Evolutionary conservation across 345 rosid genomes (phyloP).

Genomic region (Sisymbrium altissimum): DNA sequence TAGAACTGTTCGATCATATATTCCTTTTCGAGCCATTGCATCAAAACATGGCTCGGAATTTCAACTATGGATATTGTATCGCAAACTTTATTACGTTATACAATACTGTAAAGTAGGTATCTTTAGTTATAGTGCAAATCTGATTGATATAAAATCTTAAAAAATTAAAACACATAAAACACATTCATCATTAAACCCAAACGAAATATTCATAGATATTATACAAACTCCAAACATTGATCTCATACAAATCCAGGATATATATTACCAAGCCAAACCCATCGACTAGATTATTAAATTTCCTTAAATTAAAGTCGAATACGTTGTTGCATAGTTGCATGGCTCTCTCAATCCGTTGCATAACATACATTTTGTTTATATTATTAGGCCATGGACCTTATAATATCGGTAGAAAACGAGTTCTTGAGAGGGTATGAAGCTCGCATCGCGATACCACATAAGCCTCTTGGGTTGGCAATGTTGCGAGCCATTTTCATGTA

Average conservation of each 20-base stretch:
- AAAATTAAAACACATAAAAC: background rate
- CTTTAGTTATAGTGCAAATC: background rate
- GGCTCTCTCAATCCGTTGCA: background rate
- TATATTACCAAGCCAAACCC: background rate
- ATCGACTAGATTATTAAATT: background rate
- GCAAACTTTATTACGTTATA: background rate
- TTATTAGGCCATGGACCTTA: slow-evolving; percentile 14
- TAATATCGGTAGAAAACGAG: background rate
- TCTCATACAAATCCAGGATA: background rate
- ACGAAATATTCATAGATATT: background rate
- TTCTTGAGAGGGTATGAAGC: slow-evolving; percentile 78
- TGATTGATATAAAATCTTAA: background rate
- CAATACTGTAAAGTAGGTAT: background rate
- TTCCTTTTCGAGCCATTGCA: no score
- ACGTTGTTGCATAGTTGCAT: background rate
- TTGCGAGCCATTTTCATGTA: slow-evolving; percentile 70
- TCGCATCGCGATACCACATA: slow-evolving; percentile 82
- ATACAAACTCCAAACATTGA: background rate
- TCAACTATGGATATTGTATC: background rate
- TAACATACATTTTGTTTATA: background rate
- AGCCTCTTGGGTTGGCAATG: slow-evolving; percentile 40
- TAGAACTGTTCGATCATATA: no score
- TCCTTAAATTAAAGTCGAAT: background rate
- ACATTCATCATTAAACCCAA: background rate
- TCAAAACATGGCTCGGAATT: no score